These are phyloP conservation scores for Blastocystis sp. DNA, from an alignment of 352 stramenopile species.

Conservation along the genomic window DNA sequence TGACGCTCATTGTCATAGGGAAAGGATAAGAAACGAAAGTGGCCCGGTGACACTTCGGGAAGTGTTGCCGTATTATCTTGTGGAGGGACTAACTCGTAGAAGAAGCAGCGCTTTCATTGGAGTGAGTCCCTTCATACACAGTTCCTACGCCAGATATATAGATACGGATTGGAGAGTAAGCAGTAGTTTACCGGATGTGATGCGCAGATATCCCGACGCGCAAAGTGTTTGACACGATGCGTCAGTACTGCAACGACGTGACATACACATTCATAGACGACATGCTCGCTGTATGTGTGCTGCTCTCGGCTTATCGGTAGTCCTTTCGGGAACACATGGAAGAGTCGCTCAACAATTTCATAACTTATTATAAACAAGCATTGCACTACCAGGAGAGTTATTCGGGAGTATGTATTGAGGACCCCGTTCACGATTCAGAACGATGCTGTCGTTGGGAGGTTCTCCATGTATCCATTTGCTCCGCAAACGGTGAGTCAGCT, in stretches of 20 bases:
- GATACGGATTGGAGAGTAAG: conserved; percentile 56
- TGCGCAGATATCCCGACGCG: conserved; percentile 47
- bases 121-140: conserved; percentile 14
- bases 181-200: neutral
- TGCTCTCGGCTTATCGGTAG: neutral
- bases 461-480: conserved; percentile 69
- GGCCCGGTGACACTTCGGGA: neutral
- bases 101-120: conserved; percentile 69
- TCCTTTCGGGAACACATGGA: conserved; percentile 45
- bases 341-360: conserved; percentile 56
- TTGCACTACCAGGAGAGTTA: conserved; percentile 69
- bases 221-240: conserved; percentile 64
- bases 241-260: conserved; percentile 65
- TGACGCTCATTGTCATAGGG: too few species aligned
- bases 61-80: neutral
- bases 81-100: neutral
- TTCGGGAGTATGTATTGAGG: neutral
- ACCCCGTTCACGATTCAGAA: neutral
- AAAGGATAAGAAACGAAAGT: neutral
- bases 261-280: conserved; percentile 62
- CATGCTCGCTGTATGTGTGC: conserved; percentile 1
- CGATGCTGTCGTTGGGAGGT: conserved; percentile 46
- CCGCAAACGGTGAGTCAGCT: conserved; percentile 41
- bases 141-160: conserved; percentile 59
- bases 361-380: conserved; percentile 34